Evolutionary conservation across 2,329 filamentous ascomycete species (phyloP).

Genomic region (Grosmannia huntii): DNA sequence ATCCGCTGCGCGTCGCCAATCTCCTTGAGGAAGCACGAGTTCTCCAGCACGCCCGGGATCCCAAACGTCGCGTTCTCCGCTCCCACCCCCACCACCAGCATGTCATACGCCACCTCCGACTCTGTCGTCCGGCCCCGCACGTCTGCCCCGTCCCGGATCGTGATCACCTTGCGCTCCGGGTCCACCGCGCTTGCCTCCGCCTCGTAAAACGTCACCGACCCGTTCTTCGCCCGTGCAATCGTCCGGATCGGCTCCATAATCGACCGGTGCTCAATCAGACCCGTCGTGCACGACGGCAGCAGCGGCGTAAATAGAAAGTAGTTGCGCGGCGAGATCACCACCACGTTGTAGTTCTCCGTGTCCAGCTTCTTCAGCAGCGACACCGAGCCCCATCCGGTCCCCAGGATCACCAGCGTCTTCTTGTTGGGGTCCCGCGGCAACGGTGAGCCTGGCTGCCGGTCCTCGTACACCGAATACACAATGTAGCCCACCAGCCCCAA

Average conservation of each 20-base stretch:
- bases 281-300: conserved; percentile 92
- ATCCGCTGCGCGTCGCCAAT: conserved; percentile 92
- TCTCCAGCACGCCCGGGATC: conserved; percentile 85
- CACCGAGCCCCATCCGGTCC: conserved; percentile 90
- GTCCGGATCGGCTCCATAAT: conserved; percentile 99
- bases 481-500: conserved; percentile 59
- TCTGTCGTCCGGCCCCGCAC: conserved; percentile 71
- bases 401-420: conserved; percentile 94
- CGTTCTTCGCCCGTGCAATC: conserved; percentile 90
- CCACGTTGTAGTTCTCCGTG: conserved; percentile 96
- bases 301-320: conserved; percentile 99
- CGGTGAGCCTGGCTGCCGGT: conserved; percentile 73
- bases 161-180: conserved; percentile 75
- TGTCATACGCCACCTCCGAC: conserved; percentile 92
- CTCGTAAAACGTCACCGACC: conserved; percentile 92
- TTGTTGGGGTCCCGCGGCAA: conserved; percentile 67
- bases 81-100: conserved; percentile 94
- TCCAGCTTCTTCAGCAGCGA: conserved; percentile 97
- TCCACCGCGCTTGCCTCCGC: conserved; percentile 94
- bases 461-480: conserved; percentile 69
- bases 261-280: conserved; percentile 94
- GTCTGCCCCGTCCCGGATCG: conserved; percentile 85
- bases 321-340: conserved; percentile 95
- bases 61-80: conserved; percentile 98
- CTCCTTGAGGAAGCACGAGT: conserved; percentile 98